Evolutionary conservation across 2,329 filamentous ascomycete genomes (phyloP).

Genomic region (Talaromyces pinophilus): DNA sequence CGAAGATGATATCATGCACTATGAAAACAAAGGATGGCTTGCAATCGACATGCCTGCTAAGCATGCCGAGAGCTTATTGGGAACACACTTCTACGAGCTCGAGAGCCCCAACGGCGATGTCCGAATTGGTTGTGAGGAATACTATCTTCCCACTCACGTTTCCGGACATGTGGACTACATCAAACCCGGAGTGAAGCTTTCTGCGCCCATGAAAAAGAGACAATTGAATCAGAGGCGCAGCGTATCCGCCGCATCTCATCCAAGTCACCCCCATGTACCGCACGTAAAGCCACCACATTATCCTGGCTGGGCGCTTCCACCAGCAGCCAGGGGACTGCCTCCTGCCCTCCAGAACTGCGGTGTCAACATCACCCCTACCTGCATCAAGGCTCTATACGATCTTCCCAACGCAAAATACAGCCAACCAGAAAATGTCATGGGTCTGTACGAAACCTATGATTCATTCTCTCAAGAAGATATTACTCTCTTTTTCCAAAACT

Average conservation of each 20-base stretch:
- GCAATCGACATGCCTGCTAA: slow-evolving; percentile 19
- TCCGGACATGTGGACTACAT: slow-evolving; percentile 18
- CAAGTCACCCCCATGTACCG: neutral
- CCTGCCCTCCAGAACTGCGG: slow-evolving; percentile 17
- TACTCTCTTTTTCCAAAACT: slow-evolving; percentile 19
- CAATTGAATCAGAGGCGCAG: slow-evolving; percentile 10
- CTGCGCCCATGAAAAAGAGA: slow-evolving; percentile 15
- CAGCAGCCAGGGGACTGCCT: slow-evolving; percentile 10
- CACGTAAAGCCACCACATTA: slow-evolving; percentile 6
- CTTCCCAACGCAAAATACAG: slow-evolving; percentile 11
- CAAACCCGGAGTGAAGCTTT: slow-evolving; percentile 20
- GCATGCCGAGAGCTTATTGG: slow-evolving; percentile 15
- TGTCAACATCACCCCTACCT: slow-evolving; percentile 20
- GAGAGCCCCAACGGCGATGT: slow-evolving; percentile 17
- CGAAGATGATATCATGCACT: slow-evolving; percentile 8
- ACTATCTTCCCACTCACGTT: slow-evolving; percentile 18
- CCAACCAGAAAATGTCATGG: slow-evolving; percentile 20
- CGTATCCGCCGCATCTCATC: neutral
- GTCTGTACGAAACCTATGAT: slow-evolving; percentile 15
- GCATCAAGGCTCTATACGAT: slow-evolving; percentile 18
- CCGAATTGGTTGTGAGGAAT: slow-evolving; percentile 20
- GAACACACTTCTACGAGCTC: slow-evolving; percentile 14
- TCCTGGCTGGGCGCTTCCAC: slow-evolving; percentile 5
- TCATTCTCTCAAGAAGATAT: slow-evolving; percentile 20
- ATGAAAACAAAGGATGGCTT: slow-evolving; percentile 21